Evolutionary conservation across 371 early-diverging fungal genomes (phyloP).

Genomic region (Coemansia sp.): DNA sequence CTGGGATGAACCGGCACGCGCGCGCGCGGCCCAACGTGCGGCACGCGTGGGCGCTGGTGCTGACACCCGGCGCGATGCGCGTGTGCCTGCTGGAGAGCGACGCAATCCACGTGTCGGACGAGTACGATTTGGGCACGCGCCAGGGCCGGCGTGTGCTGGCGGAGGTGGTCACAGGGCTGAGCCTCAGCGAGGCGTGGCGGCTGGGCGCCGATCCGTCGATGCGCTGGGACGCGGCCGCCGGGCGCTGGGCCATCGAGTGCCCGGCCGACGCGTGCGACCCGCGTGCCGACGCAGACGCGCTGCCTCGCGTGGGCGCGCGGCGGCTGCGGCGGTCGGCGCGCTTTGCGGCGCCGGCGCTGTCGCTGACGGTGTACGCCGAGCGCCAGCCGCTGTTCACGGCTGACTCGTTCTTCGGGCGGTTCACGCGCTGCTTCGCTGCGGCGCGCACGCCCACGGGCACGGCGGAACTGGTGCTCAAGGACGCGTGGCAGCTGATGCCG

Average conservation of each 20-base stretch:
- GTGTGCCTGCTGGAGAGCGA: conserved; percentile 38
- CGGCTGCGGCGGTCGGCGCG: conserved; percentile 19
- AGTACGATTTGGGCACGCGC: conserved; percentile 4
- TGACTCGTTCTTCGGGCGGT: conserved; percentile 40
- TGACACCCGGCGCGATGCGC: conserved; percentile 24
- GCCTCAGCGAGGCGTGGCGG: conserved; percentile 28
- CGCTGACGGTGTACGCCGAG: conserved; percentile 19
- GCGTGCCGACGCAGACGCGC: conserved; percentile 10
- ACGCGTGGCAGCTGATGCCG: conserved; percentile 42
- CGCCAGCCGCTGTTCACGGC: conserved; percentile 28
- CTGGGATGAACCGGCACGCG: conserved; percentile 36
- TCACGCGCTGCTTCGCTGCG: conserved; percentile 39
- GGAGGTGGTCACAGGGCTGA: conserved; percentile 3
- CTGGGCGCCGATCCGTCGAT: conserved; percentile 39
- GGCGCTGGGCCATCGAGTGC: conserved; percentile 38
- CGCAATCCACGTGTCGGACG: conserved; percentile 29
- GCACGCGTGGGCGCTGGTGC: conserved; percentile 27
- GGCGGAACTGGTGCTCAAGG: conserved; percentile 30
- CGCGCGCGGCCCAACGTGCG: conserved; percentile 26
- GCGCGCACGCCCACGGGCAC: conserved; percentile 5
- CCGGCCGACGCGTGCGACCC: conserved; percentile 20
- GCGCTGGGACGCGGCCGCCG: conserved; percentile 25
- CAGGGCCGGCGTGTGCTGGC: conserved; percentile 11
- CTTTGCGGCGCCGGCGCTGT: conserved; percentile 4
- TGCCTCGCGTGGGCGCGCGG: conserved; percentile 2